A percentile compares a stretch with the other conserved stretches of the same genome.
Evolutionary conservation across 2,329 filamentous ascomycete species (phyloP).

Genomic region (Aplosporella prunicola): DNA sequence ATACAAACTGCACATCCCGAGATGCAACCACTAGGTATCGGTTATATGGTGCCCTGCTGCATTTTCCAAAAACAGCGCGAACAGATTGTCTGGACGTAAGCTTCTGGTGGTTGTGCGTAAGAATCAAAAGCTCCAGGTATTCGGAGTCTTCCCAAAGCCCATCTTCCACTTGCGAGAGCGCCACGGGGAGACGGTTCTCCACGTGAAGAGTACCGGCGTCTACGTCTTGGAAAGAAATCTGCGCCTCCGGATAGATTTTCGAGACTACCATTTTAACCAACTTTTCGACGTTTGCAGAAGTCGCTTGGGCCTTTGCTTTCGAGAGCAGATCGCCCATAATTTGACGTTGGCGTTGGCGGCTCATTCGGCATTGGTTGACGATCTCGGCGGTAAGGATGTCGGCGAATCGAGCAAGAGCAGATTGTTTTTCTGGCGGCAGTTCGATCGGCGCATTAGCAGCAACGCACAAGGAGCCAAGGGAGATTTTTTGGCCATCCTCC

Average conservation of each 20-base stretch:
- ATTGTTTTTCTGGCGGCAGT: constrained; percentile 24
- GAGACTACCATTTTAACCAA: constrained; percentile 22
- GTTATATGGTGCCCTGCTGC: constrained; percentile 22
- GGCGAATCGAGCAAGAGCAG: constrained; percentile 27
- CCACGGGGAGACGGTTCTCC: constrained; percentile 20
- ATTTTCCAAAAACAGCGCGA: constrained; percentile 30
- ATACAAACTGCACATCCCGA: constrained; percentile 34
- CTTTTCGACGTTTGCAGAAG: constrained; percentile 18
- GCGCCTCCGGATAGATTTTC: constrained; percentile 26
- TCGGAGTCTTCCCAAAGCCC: constrained; percentile 38
- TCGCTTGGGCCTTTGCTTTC: constrained; percentile 8
- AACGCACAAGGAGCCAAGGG: constrained; percentile 37
- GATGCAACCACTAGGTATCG: constrained; percentile 33
- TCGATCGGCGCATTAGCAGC: constrained; percentile 28
- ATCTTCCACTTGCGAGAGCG: constrained; percentile 23
- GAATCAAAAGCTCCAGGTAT: constrained; percentile 32
- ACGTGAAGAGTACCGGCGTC: constrained; percentile 19
- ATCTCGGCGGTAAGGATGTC: constrained; percentile 35
- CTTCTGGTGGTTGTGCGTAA: constrained; percentile 24
- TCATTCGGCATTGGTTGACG: constrained; percentile 27
- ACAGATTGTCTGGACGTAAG: constrained; percentile 23
- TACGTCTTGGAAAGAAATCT: constrained; percentile 20
- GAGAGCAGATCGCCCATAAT: constrained; percentile 29
- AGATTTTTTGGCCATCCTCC: constrained; percentile 31
- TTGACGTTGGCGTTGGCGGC: constrained; percentile 33